Percentiles rank a stretch among this genome's conserved stretches.
Evolutionary conservation across 208 protist genomes (phyloP).

Genomic region (Acanthamoeba sp.): DNA sequence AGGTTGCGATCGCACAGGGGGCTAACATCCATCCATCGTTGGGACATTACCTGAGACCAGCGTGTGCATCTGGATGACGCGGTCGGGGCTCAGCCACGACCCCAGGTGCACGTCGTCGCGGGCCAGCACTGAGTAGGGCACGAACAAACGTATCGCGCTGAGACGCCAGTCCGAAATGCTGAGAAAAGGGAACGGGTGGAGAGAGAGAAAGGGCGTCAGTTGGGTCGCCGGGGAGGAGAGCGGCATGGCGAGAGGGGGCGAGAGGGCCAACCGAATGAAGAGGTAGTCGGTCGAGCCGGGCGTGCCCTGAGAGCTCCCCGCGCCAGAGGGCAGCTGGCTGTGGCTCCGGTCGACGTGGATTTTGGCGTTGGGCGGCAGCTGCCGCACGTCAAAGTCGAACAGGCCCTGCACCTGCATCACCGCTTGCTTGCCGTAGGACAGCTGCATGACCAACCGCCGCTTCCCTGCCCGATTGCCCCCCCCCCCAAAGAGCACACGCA

Average conservation of each 20-base stretch:
- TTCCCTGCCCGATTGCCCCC: neutral
- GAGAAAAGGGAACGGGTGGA: neutral
- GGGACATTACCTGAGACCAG: too few relatives aligned
- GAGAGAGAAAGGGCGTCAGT: neutral
- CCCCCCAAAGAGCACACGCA: neutral
- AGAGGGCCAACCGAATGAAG: conserved; percentile 58
- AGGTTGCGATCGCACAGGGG: too few relatives aligned
- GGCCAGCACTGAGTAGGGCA: neutral
- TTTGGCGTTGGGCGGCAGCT: neutral
- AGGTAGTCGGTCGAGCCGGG: conserved; percentile 6
- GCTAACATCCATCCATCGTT: too few relatives aligned
- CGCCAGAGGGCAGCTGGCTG: neutral
- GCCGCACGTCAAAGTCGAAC: neutral
- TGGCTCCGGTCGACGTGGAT: conserved; percentile 20
- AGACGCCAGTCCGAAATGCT: neutral
- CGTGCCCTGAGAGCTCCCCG: neutral
- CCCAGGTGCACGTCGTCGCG: neutral
- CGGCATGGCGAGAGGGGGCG: too few relatives aligned
- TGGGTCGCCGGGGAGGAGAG: neutral
- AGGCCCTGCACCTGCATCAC: neutral
- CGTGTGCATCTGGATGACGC: neutral
- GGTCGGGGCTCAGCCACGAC: neutral
- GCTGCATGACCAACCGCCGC: neutral
- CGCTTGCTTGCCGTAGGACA: neutral
- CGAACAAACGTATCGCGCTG: neutral